Percentiles rank a stretch among this genome's conserved stretches.
Evolutionary conservation across 2,329 filamentous ascomycete genomes (phyloP).

Genomic region (Xylariaceae sp.): DNA sequence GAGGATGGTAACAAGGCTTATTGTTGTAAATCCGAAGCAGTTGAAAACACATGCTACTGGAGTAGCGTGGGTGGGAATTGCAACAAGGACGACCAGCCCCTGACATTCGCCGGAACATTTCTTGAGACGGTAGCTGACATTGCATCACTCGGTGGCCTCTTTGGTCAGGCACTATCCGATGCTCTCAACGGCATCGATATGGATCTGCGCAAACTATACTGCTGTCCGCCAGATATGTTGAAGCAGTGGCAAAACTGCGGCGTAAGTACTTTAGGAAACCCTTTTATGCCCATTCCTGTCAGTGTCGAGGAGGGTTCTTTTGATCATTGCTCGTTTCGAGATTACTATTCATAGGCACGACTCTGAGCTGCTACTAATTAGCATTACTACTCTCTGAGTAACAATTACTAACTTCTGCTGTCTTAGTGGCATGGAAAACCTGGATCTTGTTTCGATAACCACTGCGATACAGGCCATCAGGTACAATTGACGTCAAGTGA

Average conservation of each 20-base stretch:
- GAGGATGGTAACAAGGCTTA: constrained; percentile 39
- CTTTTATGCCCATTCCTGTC: too few species aligned
- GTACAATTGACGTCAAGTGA: constrained; percentile 39
- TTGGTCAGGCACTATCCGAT: constrained; percentile 19
- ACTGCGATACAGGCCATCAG: constrained; percentile 37
- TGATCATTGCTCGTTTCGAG: too few species aligned
- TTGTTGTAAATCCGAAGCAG: constrained; percentile 38
- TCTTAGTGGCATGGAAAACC: constrained; percentile 44
- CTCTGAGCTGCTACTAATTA: too few species aligned
- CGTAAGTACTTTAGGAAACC: too few species aligned
- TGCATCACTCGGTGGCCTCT: constrained; percentile 13
- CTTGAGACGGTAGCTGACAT: constrained; percentile 28
- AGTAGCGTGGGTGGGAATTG: constrained; percentile 29
- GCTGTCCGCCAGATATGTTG: constrained; percentile 37
- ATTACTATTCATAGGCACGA: too few species aligned
- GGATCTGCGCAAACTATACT: constrained; percentile 34
- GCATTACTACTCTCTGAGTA: too few species aligned
- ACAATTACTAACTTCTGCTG: too few species aligned
- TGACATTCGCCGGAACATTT: constrained; percentile 35
- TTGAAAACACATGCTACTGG: constrained; percentile 36
- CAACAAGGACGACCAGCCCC: constrained; percentile 27
- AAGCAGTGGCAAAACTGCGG: constrained; percentile 42
- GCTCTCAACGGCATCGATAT: constrained; percentile 28
- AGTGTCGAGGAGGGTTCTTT: too few species aligned
- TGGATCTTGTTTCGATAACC: constrained; percentile 42